Base-by-base conservation (phyloP, 2,329 filamentous ascomycete genomes). In the Exophiala xenobiotica region DNA sequence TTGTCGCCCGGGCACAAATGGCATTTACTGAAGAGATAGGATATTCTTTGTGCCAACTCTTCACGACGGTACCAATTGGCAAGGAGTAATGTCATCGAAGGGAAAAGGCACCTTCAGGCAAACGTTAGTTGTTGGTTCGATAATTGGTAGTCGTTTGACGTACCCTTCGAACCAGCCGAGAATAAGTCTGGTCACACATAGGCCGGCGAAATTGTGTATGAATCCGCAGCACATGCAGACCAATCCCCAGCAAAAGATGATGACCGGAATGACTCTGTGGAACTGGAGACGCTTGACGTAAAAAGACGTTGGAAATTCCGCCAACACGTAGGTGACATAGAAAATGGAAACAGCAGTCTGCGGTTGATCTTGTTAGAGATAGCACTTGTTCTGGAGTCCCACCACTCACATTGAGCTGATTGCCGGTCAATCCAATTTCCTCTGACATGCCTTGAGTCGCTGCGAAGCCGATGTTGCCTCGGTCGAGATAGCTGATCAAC, bases 401-500 rank as follows among this genome's bases (percentile, higher is more conserved):
- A 9, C 12, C 2, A 46, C 29, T 16, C 51, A 51, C 54, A n/a
- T 70, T 74, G 59, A 74, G 77, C 53, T 76, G 65, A 24, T 65
- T 64, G 7, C 64, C 62, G 1, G 67, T 67, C 9, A 72, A 69
- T 18, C 66, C 61, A 40, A 78, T 75, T 51, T 73, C 74, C 31
- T 69, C 65, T 24, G 69, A 67, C 9, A 84, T 67, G 11, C 81
- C 81, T 11, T 81, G 81, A 39, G 83, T 78, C 51, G 76, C 76
- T 14, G 81, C 81, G 65, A 84, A 84, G 37, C 81, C 81, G 57
- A 80, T 79, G 63, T 80, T 77, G 77, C 88, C 91, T 60, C 90
- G 79, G 68, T 95, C 90, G 58, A 96, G 70, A 66, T 95, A 95
- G 56, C 85, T 86, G 55, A 96, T 75, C 75, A 95, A 80, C 67